Conservation (phyloP, 177 flowering plant species). For the Vitis hybrid region DNA sequence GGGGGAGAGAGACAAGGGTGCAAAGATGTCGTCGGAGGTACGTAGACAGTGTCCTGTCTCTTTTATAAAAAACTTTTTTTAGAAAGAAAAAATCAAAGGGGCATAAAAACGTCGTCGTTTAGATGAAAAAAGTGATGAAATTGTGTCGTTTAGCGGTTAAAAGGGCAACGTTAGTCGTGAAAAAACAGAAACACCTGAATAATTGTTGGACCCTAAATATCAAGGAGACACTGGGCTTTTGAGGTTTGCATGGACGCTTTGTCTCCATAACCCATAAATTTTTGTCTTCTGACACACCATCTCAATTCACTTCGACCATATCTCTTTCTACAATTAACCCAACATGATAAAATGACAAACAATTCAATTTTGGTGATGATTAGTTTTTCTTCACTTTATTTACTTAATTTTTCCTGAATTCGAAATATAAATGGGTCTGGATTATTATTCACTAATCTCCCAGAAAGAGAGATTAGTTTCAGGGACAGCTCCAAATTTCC, state of each 20-base stretch:
- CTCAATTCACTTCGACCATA: no score
- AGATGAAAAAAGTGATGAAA: no score
- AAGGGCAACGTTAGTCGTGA: no score
- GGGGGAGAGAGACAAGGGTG: conserved; percentile 24
- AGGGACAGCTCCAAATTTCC: conserved; percentile 35
- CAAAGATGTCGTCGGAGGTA: conserved; percentile 43
- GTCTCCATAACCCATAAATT: background rate
- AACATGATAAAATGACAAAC: no score
- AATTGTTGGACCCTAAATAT: background rate
- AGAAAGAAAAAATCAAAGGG: background rate
- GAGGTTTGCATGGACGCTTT: conserved; percentile 2
- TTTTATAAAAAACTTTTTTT: background rate
- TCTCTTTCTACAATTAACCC: no score
- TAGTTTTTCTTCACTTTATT: no score
- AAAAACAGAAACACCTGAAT: no score
- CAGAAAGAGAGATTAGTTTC: conserved; percentile 60
- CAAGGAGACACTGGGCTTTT: background rate
- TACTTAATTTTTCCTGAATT: no score
- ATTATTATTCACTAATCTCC: background rate
- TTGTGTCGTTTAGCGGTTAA: no score
- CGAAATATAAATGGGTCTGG: no score
- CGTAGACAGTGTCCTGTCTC: conserved; percentile 3
- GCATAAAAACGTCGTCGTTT: no score
- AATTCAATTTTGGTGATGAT: no score
- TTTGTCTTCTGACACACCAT: background rate